phyloP scores from a whole-genome alignment of 371 early-diverging fungal species.

The Rhizomucor miehei region DNA sequence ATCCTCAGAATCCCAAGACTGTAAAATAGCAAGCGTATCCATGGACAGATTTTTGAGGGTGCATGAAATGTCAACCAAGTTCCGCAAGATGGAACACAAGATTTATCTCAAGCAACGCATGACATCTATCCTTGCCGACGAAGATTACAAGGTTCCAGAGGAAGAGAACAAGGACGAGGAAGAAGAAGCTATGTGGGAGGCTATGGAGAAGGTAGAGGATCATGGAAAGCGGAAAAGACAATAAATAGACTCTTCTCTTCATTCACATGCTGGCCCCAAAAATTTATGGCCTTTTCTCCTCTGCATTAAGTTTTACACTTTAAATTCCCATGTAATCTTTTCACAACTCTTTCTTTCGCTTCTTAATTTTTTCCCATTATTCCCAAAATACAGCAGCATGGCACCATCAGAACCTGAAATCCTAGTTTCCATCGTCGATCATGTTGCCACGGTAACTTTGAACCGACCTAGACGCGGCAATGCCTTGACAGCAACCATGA shows the following conservation, averaged over 20 bases:
- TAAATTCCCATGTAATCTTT: background rate
- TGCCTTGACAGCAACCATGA: slow-evolving; percentile 56
- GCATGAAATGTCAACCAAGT: slow-evolving; percentile 60
- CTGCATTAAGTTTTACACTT: background rate
- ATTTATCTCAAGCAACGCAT: slow-evolving; percentile 82
- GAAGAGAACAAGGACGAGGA: slow-evolving; percentile 41
- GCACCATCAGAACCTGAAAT: slow-evolving; percentile 12
- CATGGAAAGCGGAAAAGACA: slow-evolving; percentile 10
- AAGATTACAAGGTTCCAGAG: slow-evolving; percentile 38
- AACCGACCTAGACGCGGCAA: slow-evolving; percentile 64
- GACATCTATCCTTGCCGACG: slow-evolving; percentile 66
- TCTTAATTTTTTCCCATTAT: slow-evolving; percentile 1
- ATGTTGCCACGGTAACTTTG: slow-evolving; percentile 54
- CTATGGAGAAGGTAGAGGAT: slow-evolving; percentile 41
- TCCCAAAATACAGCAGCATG: background rate
- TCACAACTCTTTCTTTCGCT: background rate
- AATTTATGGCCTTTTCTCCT: background rate
- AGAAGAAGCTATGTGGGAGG: slow-evolving; percentile 37
- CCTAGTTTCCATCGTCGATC: slow-evolving; percentile 19
- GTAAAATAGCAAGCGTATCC: slow-evolving; percentile 53
- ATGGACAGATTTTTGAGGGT: slow-evolving; percentile 79
- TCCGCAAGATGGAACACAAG: slow-evolving; percentile 61
- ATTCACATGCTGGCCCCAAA: background rate
- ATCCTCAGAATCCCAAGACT: slow-evolving; percentile 22
- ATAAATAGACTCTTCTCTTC: background rate